Conservation (phyloP, 371 early-diverging fungal genomes). For the Dichotomocladium elegans region DNA sequence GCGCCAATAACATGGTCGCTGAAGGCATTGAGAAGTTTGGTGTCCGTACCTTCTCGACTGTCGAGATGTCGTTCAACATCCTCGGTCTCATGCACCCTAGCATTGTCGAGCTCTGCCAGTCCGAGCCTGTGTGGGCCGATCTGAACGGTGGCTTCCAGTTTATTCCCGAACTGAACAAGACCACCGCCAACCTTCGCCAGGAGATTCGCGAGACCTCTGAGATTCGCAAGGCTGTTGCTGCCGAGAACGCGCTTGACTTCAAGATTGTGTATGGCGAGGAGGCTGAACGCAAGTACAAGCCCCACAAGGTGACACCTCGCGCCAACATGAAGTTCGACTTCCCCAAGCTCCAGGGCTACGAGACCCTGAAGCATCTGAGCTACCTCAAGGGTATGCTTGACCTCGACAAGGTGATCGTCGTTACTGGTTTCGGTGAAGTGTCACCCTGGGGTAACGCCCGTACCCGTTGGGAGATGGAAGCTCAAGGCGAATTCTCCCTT, state of each 20-base stretch:
- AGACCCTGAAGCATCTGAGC: conserved; percentile 63
- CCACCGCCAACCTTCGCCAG: conserved; percentile 71
- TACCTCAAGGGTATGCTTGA: conserved; percentile 88
- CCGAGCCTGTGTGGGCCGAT: conserved; percentile 91
- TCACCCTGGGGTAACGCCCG: conserved; percentile 93
- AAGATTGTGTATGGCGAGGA: conserved; percentile 73
- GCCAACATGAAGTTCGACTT: conserved; percentile 94
- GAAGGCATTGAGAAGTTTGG: conserved; percentile 89
- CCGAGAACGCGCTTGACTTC: conserved; percentile 76
- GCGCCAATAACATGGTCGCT: conserved; percentile 87
- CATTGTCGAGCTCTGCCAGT: conserved; percentile 74
- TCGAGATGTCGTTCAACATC: conserved; percentile 95
- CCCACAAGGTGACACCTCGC: conserved; percentile 77
- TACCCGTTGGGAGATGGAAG: conserved; percentile 98
- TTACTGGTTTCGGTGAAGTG: conserved; percentile 94
- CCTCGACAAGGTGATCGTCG: conserved; percentile 90
- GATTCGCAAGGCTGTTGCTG: conserved; percentile 80
- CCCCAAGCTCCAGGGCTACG: conserved; percentile 71
- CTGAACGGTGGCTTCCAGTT: conserved; percentile 90
- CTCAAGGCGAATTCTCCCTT: conserved; percentile 88
- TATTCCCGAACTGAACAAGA: conserved; percentile 76
- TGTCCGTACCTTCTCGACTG: conserved; percentile 89
- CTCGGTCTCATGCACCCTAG: conserved; percentile 87
- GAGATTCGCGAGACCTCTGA: conserved; percentile 81
- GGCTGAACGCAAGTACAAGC: conserved; percentile 74